Percentiles rank a stretch among this genome's conserved stretches.
Conservation (phyloP, 2,329 filamentous ascomycete genomes). For the Metarhizium guizhouense region DNA sequence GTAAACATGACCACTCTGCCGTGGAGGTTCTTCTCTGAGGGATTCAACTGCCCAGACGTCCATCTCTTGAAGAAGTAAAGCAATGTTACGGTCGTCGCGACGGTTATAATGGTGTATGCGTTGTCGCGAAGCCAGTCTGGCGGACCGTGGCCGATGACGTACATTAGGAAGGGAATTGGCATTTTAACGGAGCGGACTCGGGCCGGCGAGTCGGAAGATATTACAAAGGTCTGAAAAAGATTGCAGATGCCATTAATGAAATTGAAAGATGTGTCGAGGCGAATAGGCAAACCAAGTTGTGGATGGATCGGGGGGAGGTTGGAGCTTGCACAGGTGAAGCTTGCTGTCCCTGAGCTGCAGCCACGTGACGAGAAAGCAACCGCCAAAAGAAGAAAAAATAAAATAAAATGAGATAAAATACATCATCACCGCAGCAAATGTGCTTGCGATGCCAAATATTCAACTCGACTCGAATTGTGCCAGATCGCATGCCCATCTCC, state of each 20-base stretch:
- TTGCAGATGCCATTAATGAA: neutral
- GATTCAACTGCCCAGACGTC: constrained; percentile 66
- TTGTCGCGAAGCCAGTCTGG: constrained; percentile 40
- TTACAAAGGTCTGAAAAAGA: neutral
- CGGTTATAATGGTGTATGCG: constrained; percentile 32
- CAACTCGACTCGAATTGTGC: too few relatives aligned
- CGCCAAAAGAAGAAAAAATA: neutral
- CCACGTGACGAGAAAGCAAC: constrained; percentile 6
- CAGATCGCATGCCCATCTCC: neutral
- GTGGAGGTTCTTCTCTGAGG: constrained; percentile 76
- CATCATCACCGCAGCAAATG: too few relatives aligned
- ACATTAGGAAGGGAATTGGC: constrained; percentile 43
- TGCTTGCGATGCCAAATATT: too few relatives aligned
- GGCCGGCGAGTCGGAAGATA: neutral
- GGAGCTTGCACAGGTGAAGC: neutral
- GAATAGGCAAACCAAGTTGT: neutral
- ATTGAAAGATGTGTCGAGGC: neutral
- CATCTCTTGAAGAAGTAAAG: constrained; percentile 57
- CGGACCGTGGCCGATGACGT: constrained; percentile 36
- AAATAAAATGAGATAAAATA: neutral
- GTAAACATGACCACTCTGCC: constrained; percentile 92
- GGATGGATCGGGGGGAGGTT: neutral
- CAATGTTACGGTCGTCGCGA: constrained; percentile 24
- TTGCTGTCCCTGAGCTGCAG: neutral
- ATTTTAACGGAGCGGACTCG: constrained; percentile 23